Evolutionary conservation across 1,284 basidiomycete species (phyloP).

Genomic region (Moesziomyces sp.): DNA sequence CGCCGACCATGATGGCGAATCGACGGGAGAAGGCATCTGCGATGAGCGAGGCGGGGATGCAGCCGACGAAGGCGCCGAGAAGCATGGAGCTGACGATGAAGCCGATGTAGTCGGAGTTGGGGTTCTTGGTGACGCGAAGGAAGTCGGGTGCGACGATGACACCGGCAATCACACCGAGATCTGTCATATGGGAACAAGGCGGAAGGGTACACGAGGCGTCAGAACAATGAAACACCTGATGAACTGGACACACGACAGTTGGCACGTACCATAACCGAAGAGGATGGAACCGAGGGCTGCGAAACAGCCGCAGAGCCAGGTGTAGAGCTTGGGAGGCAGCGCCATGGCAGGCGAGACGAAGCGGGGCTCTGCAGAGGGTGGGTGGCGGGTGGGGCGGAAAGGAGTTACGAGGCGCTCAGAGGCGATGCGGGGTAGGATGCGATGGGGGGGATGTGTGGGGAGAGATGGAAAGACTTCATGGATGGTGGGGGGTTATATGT

Average conservation of each 20-base stretch:
- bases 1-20: conserved; percentile 68
- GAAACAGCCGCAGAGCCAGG: conserved; percentile 73
- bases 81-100: conserved; percentile 69
- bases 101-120: conserved; percentile 68
- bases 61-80: conserved; percentile 64
- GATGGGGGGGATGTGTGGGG: neutral
- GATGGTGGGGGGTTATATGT: conserved; percentile 10
- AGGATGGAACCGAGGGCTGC: conserved; percentile 68
- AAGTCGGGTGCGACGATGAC: conserved; percentile 70
- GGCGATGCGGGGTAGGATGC: neutral
- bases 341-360: conserved; percentile 40
- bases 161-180: conserved; percentile 70
- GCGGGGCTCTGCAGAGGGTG: neutral
- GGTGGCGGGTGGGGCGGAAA: neutral
- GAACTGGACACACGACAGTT: too few species aligned
- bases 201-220: conserved; percentile 46
- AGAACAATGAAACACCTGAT: conserved; percentile 33
- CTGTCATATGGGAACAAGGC: conserved; percentile 11
- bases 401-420: neutral
- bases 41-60: conserved; percentile 66
- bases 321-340: conserved; percentile 66
- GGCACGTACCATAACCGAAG: conserved; percentile 30
- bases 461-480: neutral
- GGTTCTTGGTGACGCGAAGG: conserved; percentile 56
- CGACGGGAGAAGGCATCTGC: conserved; percentile 68